phyloP scores from a whole-genome alignment of 2,329 filamentous ascomycete genomes.

The Lasiodiplodia gonubiensis region DNA sequence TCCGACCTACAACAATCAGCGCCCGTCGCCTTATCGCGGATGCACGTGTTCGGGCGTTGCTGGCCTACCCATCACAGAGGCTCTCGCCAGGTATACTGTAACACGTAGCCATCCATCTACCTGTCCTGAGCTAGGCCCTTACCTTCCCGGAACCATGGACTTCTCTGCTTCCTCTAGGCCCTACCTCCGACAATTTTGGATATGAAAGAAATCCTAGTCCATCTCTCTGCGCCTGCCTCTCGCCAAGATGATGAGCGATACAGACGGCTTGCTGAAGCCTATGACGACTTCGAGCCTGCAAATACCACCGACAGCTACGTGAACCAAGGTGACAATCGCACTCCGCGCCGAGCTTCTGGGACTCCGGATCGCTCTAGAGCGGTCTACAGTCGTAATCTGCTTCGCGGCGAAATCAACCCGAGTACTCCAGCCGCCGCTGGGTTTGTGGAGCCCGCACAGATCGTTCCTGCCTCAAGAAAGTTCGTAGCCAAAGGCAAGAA shows the following conservation, averaged over 20 bases:
- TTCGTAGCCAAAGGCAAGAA: not conserved
- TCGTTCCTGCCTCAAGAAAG: not conserved
- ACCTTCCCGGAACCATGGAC: constrained; percentile 13
- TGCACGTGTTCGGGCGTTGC: not conserved
- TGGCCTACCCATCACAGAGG: not conserved
- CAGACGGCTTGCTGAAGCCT: constrained; percentile 48
- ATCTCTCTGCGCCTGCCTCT: constrained; percentile 52
- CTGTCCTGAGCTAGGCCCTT: not conserved
- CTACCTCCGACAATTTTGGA: constrained; percentile 29
- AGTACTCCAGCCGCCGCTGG: not conserved
- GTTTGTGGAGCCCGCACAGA: not conserved
- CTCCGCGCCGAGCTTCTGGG: not conserved
- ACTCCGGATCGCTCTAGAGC: not conserved
- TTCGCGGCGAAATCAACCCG: not conserved
- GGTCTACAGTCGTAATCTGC: not conserved
- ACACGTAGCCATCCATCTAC: not conserved
- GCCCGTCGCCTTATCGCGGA: not conserved
- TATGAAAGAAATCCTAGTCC: constrained; percentile 53
- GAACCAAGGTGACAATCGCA: not conserved
- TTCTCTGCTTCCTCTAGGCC: not conserved
- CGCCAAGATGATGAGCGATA: constrained; percentile 50
- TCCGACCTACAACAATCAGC: not conserved
- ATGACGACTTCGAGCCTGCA: constrained; percentile 44
- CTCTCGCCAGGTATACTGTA: not conserved
- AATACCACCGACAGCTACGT: not conserved